Percentiles rank a stretch among this genome's conserved stretches.
phyloP scores from a whole-genome alignment of 768 basidiomycete genomes.

The Rhodotorula babjevae region DNA sequence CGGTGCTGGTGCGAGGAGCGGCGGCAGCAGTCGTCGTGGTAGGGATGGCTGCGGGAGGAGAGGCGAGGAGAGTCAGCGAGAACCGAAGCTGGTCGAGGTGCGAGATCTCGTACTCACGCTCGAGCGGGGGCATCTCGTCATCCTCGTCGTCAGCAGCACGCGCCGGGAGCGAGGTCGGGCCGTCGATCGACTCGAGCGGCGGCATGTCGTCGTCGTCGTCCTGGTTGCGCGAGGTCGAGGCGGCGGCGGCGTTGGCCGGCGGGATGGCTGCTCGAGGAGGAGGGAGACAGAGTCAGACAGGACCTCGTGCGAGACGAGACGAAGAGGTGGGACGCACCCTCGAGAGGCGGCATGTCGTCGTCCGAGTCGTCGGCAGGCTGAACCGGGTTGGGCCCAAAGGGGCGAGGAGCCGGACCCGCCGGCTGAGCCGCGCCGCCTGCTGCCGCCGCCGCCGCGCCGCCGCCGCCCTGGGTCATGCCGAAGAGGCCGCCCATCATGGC shows the following conservation, averaged over 20 bases:
- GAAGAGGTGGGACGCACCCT: not conserved
- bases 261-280: not conserved
- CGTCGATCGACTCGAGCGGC: constrained; percentile 5
- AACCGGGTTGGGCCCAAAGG: not conserved
- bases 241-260: not conserved
- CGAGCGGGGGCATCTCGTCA: too few relatives aligned
- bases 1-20: too few relatives aligned
- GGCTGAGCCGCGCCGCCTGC: not conserved
- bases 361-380: not conserved
- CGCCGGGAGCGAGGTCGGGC: too few relatives aligned
- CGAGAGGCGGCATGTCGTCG: constrained; percentile 28
- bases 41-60: too few relatives aligned
- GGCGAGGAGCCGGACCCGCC: not conserved
- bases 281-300: too few relatives aligned
- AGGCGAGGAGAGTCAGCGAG: too few relatives aligned
- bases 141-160: too few relatives aligned
- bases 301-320: too few relatives aligned
- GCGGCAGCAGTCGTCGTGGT: too few relatives aligned
- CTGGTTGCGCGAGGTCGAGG: not conserved
- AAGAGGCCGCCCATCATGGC: constrained; percentile 1
- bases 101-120: too few relatives aligned
- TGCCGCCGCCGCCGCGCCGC: not conserved
- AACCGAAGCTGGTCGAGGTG: too few relatives aligned
- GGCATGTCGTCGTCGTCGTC: constrained; percentile 18
- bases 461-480: not conserved